Base-by-base conservation (phyloP, 192 early-diverging fungal species). In the Backusella parvicylindrica region DNA sequence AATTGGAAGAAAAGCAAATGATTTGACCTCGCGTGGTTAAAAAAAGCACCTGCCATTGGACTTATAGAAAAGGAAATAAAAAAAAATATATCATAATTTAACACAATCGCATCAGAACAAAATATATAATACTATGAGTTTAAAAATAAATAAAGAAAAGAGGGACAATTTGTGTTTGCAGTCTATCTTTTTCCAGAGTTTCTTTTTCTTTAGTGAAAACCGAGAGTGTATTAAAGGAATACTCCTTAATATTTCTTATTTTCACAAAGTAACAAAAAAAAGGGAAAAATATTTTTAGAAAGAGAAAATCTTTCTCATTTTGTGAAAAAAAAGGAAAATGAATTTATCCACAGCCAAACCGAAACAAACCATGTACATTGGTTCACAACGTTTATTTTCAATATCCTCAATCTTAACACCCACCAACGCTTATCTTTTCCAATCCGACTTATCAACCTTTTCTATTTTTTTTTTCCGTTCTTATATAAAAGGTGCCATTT, bases 291-390 rank as follows among this genome's bases (percentile, higher is more conserved):
- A 21, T 65, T 60, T 60, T 65, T 18, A 18, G 6, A 15, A 2
- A 64, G 63, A 31, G 43, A 31, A 64, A 64, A 64, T 30, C n/a
- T 16, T 31, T 64, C 63, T 64, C 15, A 33, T 35, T 33, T 13
- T n/a, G 16, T 31, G 33, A 11, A 35, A 23, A 66, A 56, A 56
- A 56, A 56, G 23, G 50, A 56, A 56, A 56, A 56, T 56, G 50
- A 56, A 56, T 56, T 56, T 56, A 56, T 56, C 50, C 50, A 56
- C 50, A 56, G 50, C 50, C 50, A 56, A 67, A 36, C 65, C 65
- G 65, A 67, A 67, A 67, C 65, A 67, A 64, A 36, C 31, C 18
- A 64, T 67, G 65, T 21, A 67, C 66, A 68, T 68, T 68, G 66
- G 66, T 68, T 36, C 53, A 56, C 53, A 60, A 60, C 53, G 53